phyloP scores from a whole-genome alignment of 176 grass and related monocot genomes.

The Aechmea fasciata region DNA sequence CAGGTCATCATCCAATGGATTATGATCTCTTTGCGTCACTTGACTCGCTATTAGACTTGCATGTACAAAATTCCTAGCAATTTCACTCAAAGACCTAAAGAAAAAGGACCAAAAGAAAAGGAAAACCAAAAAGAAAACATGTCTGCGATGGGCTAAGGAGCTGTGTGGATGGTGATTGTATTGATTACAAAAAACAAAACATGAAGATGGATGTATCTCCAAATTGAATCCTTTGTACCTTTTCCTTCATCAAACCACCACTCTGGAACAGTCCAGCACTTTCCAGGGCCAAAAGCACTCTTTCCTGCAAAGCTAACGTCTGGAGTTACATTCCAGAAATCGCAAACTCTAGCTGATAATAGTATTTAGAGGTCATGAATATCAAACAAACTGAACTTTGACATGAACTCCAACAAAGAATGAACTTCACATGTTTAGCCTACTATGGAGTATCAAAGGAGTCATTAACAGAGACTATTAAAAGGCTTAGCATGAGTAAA shows the following conservation, averaged over 20 bases:
- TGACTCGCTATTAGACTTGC: not conserved
- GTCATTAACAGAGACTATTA: not conserved
- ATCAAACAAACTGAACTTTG: not conserved
- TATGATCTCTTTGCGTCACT: not conserved
- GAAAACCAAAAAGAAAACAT: not conserved
- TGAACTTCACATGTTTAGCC: too few species aligned
- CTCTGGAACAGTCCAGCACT: slow-evolving; percentile 54
- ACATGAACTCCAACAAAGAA: not conserved
- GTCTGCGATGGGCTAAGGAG: not conserved
- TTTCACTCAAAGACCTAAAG: not conserved
- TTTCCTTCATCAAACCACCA: slow-evolving; percentile 79
- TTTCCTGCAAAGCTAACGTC: slow-evolving; percentile 45
- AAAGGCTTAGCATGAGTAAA: not conserved
- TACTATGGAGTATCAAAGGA: too few species aligned
- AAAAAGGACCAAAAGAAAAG: not conserved
- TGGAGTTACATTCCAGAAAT: not conserved
- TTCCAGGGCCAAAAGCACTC: slow-evolving; percentile 57
- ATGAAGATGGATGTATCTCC: not conserved
- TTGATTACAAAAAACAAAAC: not conserved
- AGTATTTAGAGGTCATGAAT: too few species aligned
- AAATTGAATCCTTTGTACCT: slow-evolving; percentile 34
- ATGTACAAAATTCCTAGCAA: not conserved
- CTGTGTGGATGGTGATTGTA: too few species aligned
- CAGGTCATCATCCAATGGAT: too few species aligned
- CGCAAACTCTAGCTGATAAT: not conserved